Evolutionary conservation across 2,329 filamentous ascomycete species (phyloP).

Genomic region (Capronia epimyces): DNA sequence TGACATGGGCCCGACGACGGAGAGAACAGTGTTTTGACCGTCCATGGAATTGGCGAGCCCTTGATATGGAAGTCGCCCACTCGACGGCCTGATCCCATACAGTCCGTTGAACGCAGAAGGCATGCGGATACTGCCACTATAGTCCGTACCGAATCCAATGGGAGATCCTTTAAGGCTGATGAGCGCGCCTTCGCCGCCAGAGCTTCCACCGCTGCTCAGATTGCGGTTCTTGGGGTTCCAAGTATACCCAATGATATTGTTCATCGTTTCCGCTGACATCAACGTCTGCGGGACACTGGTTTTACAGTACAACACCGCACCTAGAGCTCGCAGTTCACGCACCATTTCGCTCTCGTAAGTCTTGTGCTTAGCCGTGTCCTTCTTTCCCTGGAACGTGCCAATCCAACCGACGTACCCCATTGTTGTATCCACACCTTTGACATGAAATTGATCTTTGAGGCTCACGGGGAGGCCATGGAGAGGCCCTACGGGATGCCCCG

Average conservation of each 20-base stretch:
- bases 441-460: constrained; percentile 38
- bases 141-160: constrained; percentile 51
- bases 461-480: constrained; percentile 58
- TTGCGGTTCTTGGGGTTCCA: constrained; percentile 50
- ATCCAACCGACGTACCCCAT: background rate
- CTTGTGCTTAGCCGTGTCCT: background rate
- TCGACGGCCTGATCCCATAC: constrained; percentile 39
- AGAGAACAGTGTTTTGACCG: constrained; percentile 35
- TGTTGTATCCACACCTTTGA: constrained; percentile 9
- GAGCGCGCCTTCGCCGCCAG: constrained; percentile 53
- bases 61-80: constrained; percentile 35
- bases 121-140: constrained; percentile 38
- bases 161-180: constrained; percentile 48
- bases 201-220: constrained; percentile 49
- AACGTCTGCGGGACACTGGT: background rate
- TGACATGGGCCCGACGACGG: constrained; percentile 50
- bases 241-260: constrained; percentile 33
- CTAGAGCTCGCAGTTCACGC: background rate
- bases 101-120: constrained; percentile 38
- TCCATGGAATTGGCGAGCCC: constrained; percentile 1
- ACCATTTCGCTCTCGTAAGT: background rate
- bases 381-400: background rate
- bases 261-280: background rate
- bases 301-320: constrained; percentile 1
- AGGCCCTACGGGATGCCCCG: constrained; percentile 42